Conservation (phyloP, 2,329 filamentous ascomycete genomes). For the Aspergillus novofumigatus region DNA sequence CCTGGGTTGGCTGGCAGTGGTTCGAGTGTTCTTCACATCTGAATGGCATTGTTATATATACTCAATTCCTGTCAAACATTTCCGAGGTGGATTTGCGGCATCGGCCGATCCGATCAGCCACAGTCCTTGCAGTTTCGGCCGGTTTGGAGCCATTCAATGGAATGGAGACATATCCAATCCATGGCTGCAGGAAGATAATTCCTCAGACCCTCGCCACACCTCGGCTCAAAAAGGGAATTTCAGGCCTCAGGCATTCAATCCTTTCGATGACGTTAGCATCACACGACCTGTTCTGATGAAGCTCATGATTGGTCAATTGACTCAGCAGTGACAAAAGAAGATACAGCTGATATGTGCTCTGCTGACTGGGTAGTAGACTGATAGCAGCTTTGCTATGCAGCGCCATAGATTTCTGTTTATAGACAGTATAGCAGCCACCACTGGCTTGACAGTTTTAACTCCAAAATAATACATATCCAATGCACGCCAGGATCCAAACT, state of each 20-base stretch:
- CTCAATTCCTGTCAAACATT: not conserved
- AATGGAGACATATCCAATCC: not conserved
- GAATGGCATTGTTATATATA: not conserved
- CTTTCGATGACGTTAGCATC: not conserved
- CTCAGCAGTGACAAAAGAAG: too few relatives aligned
- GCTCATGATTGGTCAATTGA: not conserved
- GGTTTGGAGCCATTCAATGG: not conserved
- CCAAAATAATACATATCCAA: not conserved
- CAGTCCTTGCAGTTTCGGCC: not conserved
- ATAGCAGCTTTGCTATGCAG: not conserved
- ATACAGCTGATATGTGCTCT: too few relatives aligned
- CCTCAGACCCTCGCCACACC: not conserved
- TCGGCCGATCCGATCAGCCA: not conserved
- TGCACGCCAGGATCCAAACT: not conserved
- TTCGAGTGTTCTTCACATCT: not conserved
- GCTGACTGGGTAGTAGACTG: not conserved
- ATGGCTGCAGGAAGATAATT: not conserved
- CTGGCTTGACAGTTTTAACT: not conserved
- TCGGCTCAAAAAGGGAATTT: not conserved
- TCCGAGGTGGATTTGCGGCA: not conserved
- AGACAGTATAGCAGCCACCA: not conserved
- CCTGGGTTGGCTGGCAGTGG: not conserved
- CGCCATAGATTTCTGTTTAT: not conserved
- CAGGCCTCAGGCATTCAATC: not conserved
- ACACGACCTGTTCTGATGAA: too few relatives aligned